Base-by-base conservation (phyloP, 2,329 filamentous ascomycete genomes). In the Aspergillus luchuensis region DNA sequence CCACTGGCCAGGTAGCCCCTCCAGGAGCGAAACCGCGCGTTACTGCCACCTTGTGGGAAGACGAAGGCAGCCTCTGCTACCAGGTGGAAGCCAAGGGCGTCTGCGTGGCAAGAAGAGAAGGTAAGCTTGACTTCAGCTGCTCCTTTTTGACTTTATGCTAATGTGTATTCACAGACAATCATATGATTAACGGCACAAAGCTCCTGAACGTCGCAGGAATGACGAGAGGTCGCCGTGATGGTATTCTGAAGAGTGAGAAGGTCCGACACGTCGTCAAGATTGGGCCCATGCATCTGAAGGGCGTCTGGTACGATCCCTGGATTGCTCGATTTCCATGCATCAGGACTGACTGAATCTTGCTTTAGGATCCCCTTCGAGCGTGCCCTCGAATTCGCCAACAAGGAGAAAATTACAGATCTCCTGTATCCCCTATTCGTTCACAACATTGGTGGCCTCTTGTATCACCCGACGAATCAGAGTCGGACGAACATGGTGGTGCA, bases 101-200 rank as follows among this genome's bases (percentile, higher is more conserved):
- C 56, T 99, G 95, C 75, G 95, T 98, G 59, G 94, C 94, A 56
- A 87, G 95, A 67, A 85, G 95, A 74, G 94, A 98, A 86, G 92
- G 92, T 95, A 79, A 68, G 82, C 19, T n/a, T 25, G 13, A 21
- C 8, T 30, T 23, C 15, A 11, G 2, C 13, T 43, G 19, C 17
- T 15, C 6, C 39, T 8, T 15, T 15, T n/a, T 33, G 13, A n/a
- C 10, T 15, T 49, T 38, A 17, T 43, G 33, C 56, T 50, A 13
- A 51, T 15, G 21, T 15, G 15, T 5, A 19, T n/a, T 30, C 15
- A 5, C 65, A 96, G 94, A 97, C 71, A 98, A 97, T 78, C 92
- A 97, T 79, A 97, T 99, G 91, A 97, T 99, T 77, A 99, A 98
- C 72, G 95, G 95, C 17, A 99, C 95, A 1, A 99, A 98, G 78